Evolutionary conservation across 2,329 filamentous ascomycete species (phyloP), one percentile per base, ranked within the genome.

Genomic region (Aspergillus piperis): DNA sequence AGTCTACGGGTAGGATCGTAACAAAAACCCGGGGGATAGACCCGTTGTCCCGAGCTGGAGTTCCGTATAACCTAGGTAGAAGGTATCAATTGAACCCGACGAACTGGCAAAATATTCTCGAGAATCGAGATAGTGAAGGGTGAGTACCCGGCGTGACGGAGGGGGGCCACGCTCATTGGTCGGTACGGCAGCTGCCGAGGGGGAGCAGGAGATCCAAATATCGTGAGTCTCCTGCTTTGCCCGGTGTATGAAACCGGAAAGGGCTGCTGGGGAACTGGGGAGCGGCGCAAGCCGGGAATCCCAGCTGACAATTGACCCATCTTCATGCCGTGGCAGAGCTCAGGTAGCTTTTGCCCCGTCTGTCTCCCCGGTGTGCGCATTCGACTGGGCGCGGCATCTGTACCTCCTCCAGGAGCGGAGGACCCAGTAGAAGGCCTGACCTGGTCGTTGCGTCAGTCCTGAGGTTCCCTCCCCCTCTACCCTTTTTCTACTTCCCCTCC

Each of bases 171-270:
- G 62, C 64, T 67, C 53, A 75, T 75, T 75, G 73, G 73, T 53
- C 50, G 62, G 59, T 44, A 58, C 62, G 69, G 66, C 60, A 71
- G 68, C 64, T 72, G 63, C 64, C 68, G 70, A 71, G 67, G 68
- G 64, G 62, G 61, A 62, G 53, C 50, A 47, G 13, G 47, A 54
- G 44, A 19, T 36, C 52, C 60, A 71, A 66, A 75, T 71, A 74
- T 72, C 70, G 72, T 75, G 68, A 66, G 51, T 66, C 69, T 75
- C 75, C 75, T 76, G 75, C 70, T 76, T 77, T 75, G 70, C 73
- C 75, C 75, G 75, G 75, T 76, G 73, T 73, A 71, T 75, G 73
- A 76, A 75, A 76, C 73, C 73, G 73, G 74, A 75, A 75, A 74
- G 65, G 32, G 67, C 66, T 68, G 66, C 63, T 69, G 64, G 64